Percentiles rank a stretch among this genome's conserved stretches.
Conservation (phyloP, 495 filamentous ascomycete genomes). For the Staphylotrichum longicolle region DNA sequence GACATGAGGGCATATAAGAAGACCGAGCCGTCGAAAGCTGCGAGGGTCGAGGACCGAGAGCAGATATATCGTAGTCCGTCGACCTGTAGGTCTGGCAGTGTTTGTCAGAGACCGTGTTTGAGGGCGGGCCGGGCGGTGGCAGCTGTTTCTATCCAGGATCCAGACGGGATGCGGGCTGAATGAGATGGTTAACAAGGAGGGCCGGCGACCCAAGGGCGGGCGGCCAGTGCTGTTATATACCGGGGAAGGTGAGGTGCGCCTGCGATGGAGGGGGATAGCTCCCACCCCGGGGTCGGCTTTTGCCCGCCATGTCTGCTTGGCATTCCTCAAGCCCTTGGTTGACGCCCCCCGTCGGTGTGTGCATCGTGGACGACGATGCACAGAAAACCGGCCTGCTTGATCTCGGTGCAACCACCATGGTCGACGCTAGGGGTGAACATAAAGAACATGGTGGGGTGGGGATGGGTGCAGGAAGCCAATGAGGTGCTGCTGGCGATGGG, state of each 20-base stretch:
- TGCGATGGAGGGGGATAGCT: background rate
- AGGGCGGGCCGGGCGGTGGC: conserved; percentile 16
- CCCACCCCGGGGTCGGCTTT: conserved; percentile 1
- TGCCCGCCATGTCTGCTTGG: background rate
- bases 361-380: background rate
- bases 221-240: conserved; percentile 18
- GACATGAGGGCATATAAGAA: conserved; percentile 44
- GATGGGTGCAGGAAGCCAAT: conserved; percentile 15
- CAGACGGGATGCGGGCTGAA: conserved; percentile 5
- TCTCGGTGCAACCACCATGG: too few species aligned
- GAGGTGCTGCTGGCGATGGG: background rate
- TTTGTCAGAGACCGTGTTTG: conserved; percentile 21
- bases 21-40: conserved; percentile 12
- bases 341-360: background rate
- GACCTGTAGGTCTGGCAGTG: conserved; percentile 6
- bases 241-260: background rate
- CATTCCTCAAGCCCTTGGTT: background rate
- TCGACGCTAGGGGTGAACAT: conserved; percentile 1
- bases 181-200: conserved; percentile 11
- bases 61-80: conserved; percentile 17
- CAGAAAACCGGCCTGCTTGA: too few species aligned
- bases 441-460: background rate
- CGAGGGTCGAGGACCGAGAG: conserved; percentile 10
- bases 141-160: conserved; percentile 15
- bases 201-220: conserved; percentile 21